phyloP scores from a whole-genome alignment of 768 basidiomycete genomes.

The Nidularia pulvinata region DNA sequence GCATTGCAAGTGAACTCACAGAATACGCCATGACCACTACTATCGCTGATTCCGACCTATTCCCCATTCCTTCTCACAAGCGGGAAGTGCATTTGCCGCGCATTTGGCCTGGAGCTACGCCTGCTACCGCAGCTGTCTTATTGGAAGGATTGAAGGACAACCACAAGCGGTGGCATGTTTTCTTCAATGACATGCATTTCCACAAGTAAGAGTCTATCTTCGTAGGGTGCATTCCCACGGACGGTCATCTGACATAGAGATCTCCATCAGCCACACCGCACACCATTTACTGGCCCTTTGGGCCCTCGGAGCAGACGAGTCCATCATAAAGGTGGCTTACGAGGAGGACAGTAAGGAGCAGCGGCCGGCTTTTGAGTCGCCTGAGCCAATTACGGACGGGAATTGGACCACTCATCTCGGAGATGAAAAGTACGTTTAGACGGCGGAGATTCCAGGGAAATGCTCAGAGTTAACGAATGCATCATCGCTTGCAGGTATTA shows the following conservation, averaged over 20 bases:
- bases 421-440: constrained; percentile 39
- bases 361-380: constrained; percentile 37
- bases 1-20: too few relatives aligned
- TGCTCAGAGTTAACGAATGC: background rate
- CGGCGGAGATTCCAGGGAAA: constrained; percentile 8
- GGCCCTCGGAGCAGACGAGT: constrained; percentile 50
- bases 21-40: too few relatives aligned
- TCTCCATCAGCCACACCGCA: constrained; percentile 39
- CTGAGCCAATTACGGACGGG: constrained; percentile 36
- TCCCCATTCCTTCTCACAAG: too few relatives aligned
- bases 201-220: constrained; percentile 26
- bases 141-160: constrained; percentile 44
- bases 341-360: constrained; percentile 31
- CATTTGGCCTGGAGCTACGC: constrained; percentile 26
- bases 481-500: constrained; percentile 43
- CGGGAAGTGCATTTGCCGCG: too few relatives aligned
- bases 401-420: constrained; percentile 60
- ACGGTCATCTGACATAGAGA: constrained; percentile 13
- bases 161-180: constrained; percentile 52
- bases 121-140: constrained; percentile 32
- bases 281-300: constrained; percentile 63
- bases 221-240: constrained; percentile 18
- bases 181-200: constrained; percentile 41
- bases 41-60: too few relatives aligned
- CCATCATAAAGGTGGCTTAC: constrained; percentile 35